Conservation (phyloP, 177 flowering plant species). For the Tripterygium wilfordii region DNA sequence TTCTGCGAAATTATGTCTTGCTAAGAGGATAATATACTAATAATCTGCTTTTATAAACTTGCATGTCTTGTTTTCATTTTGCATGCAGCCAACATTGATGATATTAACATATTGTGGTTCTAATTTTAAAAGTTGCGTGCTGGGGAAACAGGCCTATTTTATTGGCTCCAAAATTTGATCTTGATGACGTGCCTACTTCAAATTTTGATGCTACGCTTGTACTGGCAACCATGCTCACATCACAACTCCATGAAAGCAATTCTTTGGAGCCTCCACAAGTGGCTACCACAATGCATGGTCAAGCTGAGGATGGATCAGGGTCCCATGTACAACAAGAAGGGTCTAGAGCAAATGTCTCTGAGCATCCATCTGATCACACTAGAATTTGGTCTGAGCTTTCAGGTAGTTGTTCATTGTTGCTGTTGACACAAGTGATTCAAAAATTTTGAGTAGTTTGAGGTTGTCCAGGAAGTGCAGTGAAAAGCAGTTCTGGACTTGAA, state of each 20-base stretch:
- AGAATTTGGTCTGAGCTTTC: conserved; percentile 96
- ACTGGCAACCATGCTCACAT: conserved; percentile 88
- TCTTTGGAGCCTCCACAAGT: conserved; percentile 33
- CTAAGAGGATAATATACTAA: no score
- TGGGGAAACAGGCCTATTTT: conserved; percentile 71
- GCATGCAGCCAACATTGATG: no score
- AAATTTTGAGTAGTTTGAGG: neutral
- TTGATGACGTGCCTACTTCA: conserved; percentile 65
- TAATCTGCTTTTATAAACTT: neutral
- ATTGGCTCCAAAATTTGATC: conserved; percentile 88
- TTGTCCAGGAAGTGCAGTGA: conserved; percentile 71
- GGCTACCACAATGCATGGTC: conserved; percentile 24
- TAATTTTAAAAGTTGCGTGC: conserved; percentile 6
- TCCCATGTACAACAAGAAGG: conserved; percentile 40
- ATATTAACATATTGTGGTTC: no score
- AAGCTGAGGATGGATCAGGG: conserved; percentile 24
- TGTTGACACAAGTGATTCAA: no score
- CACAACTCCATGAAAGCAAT: conserved; percentile 63
- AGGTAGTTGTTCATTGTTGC: conserved; percentile 38
- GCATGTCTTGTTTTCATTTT: neutral
- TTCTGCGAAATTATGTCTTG: no score
- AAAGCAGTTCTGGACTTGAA: conserved; percentile 48
- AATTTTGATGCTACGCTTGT: conserved; percentile 86
- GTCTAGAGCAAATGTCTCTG: conserved; percentile 37
- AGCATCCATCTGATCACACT: conserved; percentile 80